Base-by-base conservation (phyloP, 495 filamentous ascomycete genomes). In the Aspergillus homomorphus region DNA sequence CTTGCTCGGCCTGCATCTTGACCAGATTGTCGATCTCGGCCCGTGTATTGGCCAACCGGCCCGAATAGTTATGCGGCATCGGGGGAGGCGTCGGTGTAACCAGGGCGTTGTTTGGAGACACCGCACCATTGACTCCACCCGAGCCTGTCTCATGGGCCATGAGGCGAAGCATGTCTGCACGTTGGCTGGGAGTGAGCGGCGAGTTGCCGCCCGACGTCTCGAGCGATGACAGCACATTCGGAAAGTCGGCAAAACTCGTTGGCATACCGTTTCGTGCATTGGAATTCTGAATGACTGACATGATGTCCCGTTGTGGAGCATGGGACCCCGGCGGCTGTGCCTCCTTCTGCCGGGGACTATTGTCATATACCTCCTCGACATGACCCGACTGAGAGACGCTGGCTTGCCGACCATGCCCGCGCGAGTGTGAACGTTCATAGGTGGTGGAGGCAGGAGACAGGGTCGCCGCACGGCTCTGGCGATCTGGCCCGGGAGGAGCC, bases 221-320 rank as follows among this genome's bases (percentile, higher is more conserved):
- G 66, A 87, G 83, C 45, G 87, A 83, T 7, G 79, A 77, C n/a
- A 94, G 84, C 21, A 91, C 83, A 53, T 90, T 82, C 6, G 89
- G 84, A 54, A 96, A 88, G 63, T 95, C 87, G 56, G 77, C 73
- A 42, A 79, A 78, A 58, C 70, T 76, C 12, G 78, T 77, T 48
- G 70, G 71, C 60, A 72, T 73, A 28, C 73, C 73, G 57, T 77
- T 81, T 48, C 77, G 83, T 41, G 88, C 87, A 68, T 92, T 93
- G 54, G 87, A 82, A 62, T 87, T 87, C 51, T 92, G 86, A 64
- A 95, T 92, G 53, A 93, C 82, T 61, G 87, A 90, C 84, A 96
- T 89, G 76, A 96, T 96, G 59, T 89, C 87, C 38, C 87, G 82
- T 56, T 86, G 82, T 20, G 84, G 78, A 33, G 52, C 56, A 45